phyloP scores from a whole-genome alignment of 257 asterid species.

The Vinca minor region DNA sequence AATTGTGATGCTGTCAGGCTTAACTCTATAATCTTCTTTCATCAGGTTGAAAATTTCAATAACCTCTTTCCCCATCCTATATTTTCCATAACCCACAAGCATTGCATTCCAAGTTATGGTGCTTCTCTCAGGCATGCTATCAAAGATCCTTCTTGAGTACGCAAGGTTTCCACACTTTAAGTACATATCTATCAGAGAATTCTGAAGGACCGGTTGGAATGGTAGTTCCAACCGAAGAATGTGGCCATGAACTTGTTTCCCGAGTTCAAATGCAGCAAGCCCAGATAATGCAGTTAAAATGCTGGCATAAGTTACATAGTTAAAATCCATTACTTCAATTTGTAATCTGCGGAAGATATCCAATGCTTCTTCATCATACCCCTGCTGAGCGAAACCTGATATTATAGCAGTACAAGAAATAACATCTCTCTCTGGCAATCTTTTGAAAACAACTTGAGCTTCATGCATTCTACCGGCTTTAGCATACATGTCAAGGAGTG shows the following conservation, averaged over 20 bases:
- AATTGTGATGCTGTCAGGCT: conserved; percentile 52
- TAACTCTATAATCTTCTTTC: conserved; percentile 38
- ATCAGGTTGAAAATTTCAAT: conserved; percentile 52
- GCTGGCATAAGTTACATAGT: conserved; percentile 67
- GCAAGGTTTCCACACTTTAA: conserved; percentile 73
- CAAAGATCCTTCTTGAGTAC: conserved; percentile 66
- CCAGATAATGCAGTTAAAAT: conserved; percentile 68
- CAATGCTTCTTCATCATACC: conserved; percentile 62
- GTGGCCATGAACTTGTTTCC: conserved; percentile 70
- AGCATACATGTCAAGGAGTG: conserved; percentile 83
- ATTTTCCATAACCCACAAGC: conserved; percentile 69
- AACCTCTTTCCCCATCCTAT: conserved; percentile 53
- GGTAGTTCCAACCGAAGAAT: conserved; percentile 50
- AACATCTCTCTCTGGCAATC: conserved; percentile 58
- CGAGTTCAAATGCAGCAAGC: conserved; percentile 71
- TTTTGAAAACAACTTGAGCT: conserved; percentile 51
- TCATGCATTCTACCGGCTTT: conserved; percentile 66
- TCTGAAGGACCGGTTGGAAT: conserved; percentile 42
- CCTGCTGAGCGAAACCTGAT: conserved; percentile 75
- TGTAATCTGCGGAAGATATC: conserved; percentile 47
- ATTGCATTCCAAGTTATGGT: conserved; percentile 77
- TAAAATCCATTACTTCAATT: conserved; percentile 46
- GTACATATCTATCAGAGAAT: conserved; percentile 84
- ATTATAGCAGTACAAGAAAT: conserved; percentile 77
- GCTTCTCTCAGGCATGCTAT: conserved; percentile 48